Conservation (phyloP, 257 asterid species). For the Capsicum pubescens region DNA sequence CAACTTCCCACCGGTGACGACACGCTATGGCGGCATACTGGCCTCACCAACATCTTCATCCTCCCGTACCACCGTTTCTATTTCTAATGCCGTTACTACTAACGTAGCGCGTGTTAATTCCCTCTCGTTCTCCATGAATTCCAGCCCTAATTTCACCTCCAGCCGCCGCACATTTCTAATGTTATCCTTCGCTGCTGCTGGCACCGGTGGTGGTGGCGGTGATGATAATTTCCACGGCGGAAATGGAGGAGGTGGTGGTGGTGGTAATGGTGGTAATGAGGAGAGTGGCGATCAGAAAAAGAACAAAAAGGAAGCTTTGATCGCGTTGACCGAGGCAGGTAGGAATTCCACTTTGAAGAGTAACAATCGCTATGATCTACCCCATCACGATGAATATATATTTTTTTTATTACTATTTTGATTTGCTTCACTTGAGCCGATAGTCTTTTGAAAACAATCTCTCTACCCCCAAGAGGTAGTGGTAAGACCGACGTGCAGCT, state of each 20-base stretch:
- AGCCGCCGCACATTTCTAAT: conserved; percentile 20
- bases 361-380: too few species aligned
- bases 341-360: too few species aligned
- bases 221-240: conserved; percentile 42
- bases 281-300: conserved; percentile 20
- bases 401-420: too few species aligned
- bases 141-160: conserved; percentile 42
- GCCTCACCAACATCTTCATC: conserved; percentile 33
- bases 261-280: conserved; percentile 41
- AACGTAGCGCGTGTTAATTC: conserved; percentile 30
- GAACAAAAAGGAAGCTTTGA: conserved; percentile 30
- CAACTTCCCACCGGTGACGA: background rate
- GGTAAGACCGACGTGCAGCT: background rate
- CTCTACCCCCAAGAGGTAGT: too few species aligned
- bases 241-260: conserved; percentile 53
- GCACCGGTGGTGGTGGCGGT: conserved; percentile 59
- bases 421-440: too few species aligned
- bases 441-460: too few species aligned
- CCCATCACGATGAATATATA: too few species aligned
- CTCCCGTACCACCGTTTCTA: conserved; percentile 38
- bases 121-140: conserved; percentile 37
- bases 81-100: conserved; percentile 30
- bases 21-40: conserved; percentile 29
- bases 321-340: conserved; percentile 36
- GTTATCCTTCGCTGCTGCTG: conserved; percentile 33